phyloP scores from a whole-genome alignment of 2,329 filamentous ascomycete genomes.

The Aspergillus sojae region DNA sequence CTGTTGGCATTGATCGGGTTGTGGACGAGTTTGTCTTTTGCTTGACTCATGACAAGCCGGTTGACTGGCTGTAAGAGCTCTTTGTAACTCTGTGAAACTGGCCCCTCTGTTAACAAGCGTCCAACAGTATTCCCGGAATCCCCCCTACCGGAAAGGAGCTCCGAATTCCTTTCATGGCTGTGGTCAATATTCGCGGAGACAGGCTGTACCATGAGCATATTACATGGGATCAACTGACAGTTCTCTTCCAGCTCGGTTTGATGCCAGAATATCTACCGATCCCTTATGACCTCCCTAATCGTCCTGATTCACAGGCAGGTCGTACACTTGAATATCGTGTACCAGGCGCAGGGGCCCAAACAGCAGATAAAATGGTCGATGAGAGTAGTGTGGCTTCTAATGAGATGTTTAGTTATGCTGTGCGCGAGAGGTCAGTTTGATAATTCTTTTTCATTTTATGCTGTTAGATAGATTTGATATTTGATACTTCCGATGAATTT shows the following conservation, averaged over 20 bases:
- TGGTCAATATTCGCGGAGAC: slow-evolving; percentile 69
- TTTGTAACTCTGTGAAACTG: not conserved
- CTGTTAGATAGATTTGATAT: too few species aligned
- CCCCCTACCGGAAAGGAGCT: slow-evolving; percentile 57
- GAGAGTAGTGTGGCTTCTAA: not conserved
- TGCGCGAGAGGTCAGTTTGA: too few species aligned
- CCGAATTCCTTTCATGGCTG: slow-evolving; percentile 61
- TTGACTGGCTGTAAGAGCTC: slow-evolving; percentile 67
- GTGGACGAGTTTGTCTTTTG: slow-evolving; percentile 67
- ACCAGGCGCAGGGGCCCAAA: not conserved
- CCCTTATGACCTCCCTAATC: slow-evolving; percentile 51
- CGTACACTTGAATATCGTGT: not conserved
- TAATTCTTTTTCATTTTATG: too few species aligned
- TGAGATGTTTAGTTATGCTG: not conserved
- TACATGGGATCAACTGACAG: slow-evolving; percentile 67
- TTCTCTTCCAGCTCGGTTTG: slow-evolving; percentile 62
- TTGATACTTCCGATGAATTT: too few species aligned
- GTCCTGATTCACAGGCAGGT: not conserved
- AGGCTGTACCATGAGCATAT: slow-evolving; percentile 71
- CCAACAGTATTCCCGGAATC: slow-evolving; percentile 55
- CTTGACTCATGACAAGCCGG: slow-evolving; percentile 61
- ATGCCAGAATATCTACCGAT: slow-evolving; percentile 66
- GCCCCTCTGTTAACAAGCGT: not conserved
- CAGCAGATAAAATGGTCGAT: not conserved
- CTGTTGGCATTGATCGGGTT: slow-evolving; percentile 66